Base-by-base conservation (phyloP, 805 yeast species). In the Peterozyma xylosa region DNA sequence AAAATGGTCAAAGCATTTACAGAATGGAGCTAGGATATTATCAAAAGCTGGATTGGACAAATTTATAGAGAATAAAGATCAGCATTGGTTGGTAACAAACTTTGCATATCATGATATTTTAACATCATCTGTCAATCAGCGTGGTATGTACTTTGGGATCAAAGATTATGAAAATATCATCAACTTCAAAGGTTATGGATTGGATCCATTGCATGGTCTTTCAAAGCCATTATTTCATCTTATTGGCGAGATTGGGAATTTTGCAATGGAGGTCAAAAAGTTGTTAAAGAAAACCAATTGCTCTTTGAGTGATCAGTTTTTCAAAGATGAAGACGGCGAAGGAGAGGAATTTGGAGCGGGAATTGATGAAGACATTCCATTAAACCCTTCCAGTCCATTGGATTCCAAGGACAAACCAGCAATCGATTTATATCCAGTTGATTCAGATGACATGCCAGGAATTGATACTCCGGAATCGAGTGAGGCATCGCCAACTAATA, bases 81-180 rank as follows among this genome's bases (percentile, higher is more conserved):
- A 80, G 50, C 78, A 81, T 48, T 86, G 90, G 83, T 66, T 86
- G 42, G 76, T 83, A 16, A 77, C 87, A 9, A 85, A 81, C 59
- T 86, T 82, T 62, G 87, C 88, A 1, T 86, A 86, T 56, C 93
- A 86, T 58, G 95, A 86, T 56, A 72, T 86, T 30, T 67, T 83
- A 49, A 77, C 90, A 1, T 73, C 81, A 39, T 74, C 83, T 10
- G 69, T 75, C 1, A 67, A 73, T 43, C 76, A 78, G 35, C 63
- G 86, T 37, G 82, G 82, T 1, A 73, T 87, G 1, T 80, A 82
- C 51, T 84, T 86, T 57, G 73, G 82, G 0, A 63, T 77, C 17
- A 66, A 69, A 16, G 81, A 79, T 38, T 85, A 85, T 59, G 76
- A 78, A 35, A 60, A 66, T 17, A 68, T 80, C 46, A 70, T 82